Percentiles rank a stretch among this genome's conserved stretches.
These are phyloP conservation scores for Russula dissimulans DNA, from an alignment of 768 basidiomycete species.

Conservation along the genomic window DNA sequence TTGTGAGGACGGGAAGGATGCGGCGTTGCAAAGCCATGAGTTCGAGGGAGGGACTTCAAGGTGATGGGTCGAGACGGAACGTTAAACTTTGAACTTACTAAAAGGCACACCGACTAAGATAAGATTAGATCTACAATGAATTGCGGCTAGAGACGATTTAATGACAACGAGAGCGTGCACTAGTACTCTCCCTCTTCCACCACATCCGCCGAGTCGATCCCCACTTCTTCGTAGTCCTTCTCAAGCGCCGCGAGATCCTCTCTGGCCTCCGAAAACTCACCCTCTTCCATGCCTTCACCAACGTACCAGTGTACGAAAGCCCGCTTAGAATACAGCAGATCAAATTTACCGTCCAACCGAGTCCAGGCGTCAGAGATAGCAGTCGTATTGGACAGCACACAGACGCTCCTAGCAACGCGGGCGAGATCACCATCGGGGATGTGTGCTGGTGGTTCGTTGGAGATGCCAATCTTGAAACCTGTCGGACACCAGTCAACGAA, in stretches of 20 bases:
- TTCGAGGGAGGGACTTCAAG: too few relatives aligned
- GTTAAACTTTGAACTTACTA: too few relatives aligned
- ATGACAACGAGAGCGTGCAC: neutral
- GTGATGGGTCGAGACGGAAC: too few relatives aligned
- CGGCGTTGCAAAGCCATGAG: neutral
- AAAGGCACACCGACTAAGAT: too few relatives aligned
- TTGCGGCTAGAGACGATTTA: too few relatives aligned
- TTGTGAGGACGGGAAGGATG: neutral
- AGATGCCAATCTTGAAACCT: slow-evolving; percentile 72
- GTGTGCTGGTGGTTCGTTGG: slow-evolving; percentile 68
- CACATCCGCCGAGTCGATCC: slow-evolving; percentile 39
- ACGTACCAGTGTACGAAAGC: slow-evolving; percentile 56
- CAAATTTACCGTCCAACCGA: slow-evolving; percentile 71
- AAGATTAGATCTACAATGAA: too few relatives aligned
- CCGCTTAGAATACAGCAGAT: slow-evolving; percentile 62
- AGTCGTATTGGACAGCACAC: slow-evolving; percentile 71
- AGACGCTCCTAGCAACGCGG: slow-evolving; percentile 63
- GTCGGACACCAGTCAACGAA: slow-evolving; percentile 77
- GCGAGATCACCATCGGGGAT: slow-evolving; percentile 72
- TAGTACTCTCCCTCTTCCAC: slow-evolving; percentile 46
- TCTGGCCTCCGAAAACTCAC: slow-evolving; percentile 97
- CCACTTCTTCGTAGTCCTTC: slow-evolving; percentile 90
- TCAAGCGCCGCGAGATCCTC: slow-evolving; percentile 98
- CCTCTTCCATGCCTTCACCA: slow-evolving; percentile 78
- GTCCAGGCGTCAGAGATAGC: slow-evolving; percentile 71